Base-by-base conservation (phyloP, 2,329 filamentous ascomycete genomes). In the Diaporthe velutina region DNA sequence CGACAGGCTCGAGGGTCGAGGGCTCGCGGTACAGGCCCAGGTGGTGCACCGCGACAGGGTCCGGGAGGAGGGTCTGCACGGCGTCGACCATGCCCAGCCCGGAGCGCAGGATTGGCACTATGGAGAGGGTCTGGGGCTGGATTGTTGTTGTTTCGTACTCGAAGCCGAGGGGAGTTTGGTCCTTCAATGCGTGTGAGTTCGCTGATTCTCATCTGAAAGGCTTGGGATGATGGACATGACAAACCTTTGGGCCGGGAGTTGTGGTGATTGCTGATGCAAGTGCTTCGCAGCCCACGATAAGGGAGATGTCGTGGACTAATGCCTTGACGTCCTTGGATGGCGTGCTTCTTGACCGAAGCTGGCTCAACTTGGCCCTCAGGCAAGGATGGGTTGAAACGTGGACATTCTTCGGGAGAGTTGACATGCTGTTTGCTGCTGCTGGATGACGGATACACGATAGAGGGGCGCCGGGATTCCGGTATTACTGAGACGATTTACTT, bases 11-110 rank as follows among this genome's bases (percentile, higher is more conserved):
- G 73, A 98, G 92, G 58, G 94, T 96, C 73, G 91, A 91, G 75
- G 94, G 95, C 83, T 98, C 96, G 81, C 96, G 95, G 88, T 96
- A 98, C 81, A 98, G 93, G 78, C 97, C 96, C 10, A 98, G 93
- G 83, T 98, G 96, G 86, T 98, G 95, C 77, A 98, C 91, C 9
- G 95, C 93, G 42, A 96, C 94, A 19, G 95, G 90, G 50, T 84
- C 82, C 25, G 96, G 96, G 75, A 98, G 94, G 80, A 98, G 89
- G 38, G 92, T 92, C 86, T 96, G 93, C 57, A 98, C 87, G 35
- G 95, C 94, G 81, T 98, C 94, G 57, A 98, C 90, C 96, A 98
- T 98, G 82, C 92, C 94, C 54, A 98, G 88, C 35, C 96, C 96
- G 4, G 95, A 98, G 76, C 96, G 91, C n/a, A 98, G 90, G 83